Conservation (phyloP, 352 stramenopile species). For the Blastocystis sp. region DNA sequence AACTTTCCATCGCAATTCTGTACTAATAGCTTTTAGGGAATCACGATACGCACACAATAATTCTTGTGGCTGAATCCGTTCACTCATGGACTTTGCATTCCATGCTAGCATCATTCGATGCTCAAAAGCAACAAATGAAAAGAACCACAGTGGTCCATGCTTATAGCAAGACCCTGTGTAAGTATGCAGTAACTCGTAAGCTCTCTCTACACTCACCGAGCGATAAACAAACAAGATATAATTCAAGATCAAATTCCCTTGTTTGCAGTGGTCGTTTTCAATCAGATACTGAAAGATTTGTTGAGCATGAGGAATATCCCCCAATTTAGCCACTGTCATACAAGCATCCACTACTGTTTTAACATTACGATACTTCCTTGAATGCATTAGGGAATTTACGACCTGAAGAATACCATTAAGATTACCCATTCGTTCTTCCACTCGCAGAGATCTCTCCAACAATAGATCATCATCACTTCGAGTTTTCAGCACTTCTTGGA, state of each 20-base stretch:
- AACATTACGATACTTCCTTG: background rate
- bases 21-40: background rate
- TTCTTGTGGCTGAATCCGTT: background rate
- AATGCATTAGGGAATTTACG: background rate
- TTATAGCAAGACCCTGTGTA: background rate
- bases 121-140: constrained; percentile 17
- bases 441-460: background rate
- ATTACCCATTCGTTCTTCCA: constrained; percentile 9
- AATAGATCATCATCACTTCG: background rate
- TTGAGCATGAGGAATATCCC: background rate
- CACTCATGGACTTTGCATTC: background rate
- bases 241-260: background rate
- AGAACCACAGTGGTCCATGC: constrained; percentile 39
- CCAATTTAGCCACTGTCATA: constrained; percentile 18
- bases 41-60: background rate
- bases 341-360: constrained; percentile 37
- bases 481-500: background rate
- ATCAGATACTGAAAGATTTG: constrained; percentile 18
- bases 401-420: background rate
- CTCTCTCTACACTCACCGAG: background rate
- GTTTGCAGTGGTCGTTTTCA: background rate
- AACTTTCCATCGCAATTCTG: constrained; percentile 36
- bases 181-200: background rate
- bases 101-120: background rate
- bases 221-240: constrained; percentile 6